Conservation (phyloP, 148 eudicot genomes). For the Rhododendron ferrugineum region DNA sequence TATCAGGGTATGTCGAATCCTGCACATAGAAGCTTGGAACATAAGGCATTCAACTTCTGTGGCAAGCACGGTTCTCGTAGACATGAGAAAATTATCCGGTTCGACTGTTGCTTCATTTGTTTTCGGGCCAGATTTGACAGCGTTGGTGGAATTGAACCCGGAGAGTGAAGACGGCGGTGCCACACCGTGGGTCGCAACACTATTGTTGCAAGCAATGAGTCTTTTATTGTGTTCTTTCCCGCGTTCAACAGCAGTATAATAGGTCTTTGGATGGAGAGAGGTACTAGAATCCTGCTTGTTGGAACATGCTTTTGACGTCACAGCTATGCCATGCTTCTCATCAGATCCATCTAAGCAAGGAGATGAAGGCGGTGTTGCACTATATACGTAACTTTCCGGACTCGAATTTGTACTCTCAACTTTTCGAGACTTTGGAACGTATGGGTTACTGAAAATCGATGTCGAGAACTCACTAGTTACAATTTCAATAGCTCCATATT, state of each 20-base stretch:
- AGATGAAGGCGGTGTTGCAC: conserved; percentile 85
- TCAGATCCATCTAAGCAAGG: conserved; percentile 52
- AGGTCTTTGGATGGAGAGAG: conserved; percentile 36
- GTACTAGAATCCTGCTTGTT: conserved; percentile 40
- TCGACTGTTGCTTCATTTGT: conserved; percentile 30
- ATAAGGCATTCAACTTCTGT: conserved; percentile 79
- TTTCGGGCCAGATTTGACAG: conserved; percentile 31
- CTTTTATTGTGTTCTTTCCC: conserved; percentile 38
- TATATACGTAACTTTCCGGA: conserved; percentile 63
- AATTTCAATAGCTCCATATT: conserved; percentile 90
- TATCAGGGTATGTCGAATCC: conserved; percentile 63
- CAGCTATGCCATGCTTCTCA: conserved; percentile 38
- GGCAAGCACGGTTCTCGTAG: conserved; percentile 64
- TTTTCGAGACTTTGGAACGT: conserved; percentile 64
- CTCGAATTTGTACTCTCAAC: conserved; percentile 72
- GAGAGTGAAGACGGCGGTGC: conserved; percentile 34
- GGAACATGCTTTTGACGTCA: conserved; percentile 39
- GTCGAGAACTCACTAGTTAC: conserved; percentile 60
- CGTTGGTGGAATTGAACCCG: conserved; percentile 38
- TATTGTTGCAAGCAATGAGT: conserved; percentile 25
- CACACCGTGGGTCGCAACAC: conserved; percentile 30
- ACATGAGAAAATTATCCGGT: conserved; percentile 40
- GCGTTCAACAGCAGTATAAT: conserved; percentile 56
- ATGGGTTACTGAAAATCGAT: conserved; percentile 68
- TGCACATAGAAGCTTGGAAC: conserved; percentile 91